Conservation (phyloP, 2,329 filamentous ascomycete genomes). For the Alternaria sp. region DNA sequence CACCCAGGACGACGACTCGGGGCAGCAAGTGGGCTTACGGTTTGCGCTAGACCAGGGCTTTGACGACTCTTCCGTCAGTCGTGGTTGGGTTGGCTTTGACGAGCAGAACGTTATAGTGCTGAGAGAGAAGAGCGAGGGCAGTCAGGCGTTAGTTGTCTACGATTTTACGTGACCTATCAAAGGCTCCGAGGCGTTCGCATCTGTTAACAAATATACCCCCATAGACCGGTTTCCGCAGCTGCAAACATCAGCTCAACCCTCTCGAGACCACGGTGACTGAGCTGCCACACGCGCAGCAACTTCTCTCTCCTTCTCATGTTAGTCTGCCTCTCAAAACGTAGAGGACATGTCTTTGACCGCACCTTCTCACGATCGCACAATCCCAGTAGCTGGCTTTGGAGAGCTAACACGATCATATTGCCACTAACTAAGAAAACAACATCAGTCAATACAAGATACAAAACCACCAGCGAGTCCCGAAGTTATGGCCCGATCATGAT, state of each 20-base stretch:
- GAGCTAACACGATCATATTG: not conserved
- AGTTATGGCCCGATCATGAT: rapidly evolving
- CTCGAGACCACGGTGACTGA: too few relatives aligned
- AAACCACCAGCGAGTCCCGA: not conserved
- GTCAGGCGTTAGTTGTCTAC: slow-evolving; percentile 80
- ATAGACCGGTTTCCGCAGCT: not conserved
- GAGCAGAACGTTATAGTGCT: slow-evolving; percentile 91
- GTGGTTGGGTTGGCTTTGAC: slow-evolving; percentile 82
- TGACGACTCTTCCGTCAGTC: slow-evolving; percentile 52
- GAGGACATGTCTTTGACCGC: not conserved
- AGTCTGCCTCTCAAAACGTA: not conserved
- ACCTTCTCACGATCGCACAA: not conserved
- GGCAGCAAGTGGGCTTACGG: slow-evolving; percentile 39
- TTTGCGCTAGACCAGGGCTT: slow-evolving; percentile 45
- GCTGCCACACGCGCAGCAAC: too few relatives aligned
- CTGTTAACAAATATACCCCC: not conserved
- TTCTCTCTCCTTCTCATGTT: too few relatives aligned
- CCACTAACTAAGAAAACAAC: rapidly evolving
- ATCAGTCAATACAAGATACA: rapidly evolving
- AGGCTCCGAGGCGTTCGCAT: not conserved
- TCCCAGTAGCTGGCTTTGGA: not conserved
- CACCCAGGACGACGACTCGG: slow-evolving; percentile 27
- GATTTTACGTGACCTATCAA: slow-evolving; percentile 71
- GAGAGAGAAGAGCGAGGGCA: slow-evolving; percentile 70
- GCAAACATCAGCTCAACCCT: not conserved